Percentiles rank a stretch among this genome's conserved stretches.
These are phyloP conservation scores for Candida saitoana DNA, from an alignment of 805 yeast species.

Conservation along the genomic window DNA sequence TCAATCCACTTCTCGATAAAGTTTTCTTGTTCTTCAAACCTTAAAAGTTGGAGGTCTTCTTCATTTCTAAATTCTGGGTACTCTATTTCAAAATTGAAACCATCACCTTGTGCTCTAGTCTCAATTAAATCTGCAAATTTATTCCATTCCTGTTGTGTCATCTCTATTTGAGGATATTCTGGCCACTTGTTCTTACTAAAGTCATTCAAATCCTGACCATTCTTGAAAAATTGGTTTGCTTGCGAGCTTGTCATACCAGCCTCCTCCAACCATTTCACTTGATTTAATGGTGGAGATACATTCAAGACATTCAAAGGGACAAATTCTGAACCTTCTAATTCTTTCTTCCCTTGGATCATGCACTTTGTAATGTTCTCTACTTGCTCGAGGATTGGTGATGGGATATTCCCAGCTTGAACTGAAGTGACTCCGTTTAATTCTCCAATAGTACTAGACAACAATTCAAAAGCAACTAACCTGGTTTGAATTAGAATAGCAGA, in stretches of 20 bases:
- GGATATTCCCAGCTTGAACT: constrained; percentile 18
- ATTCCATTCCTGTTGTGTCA: constrained; percentile 14
- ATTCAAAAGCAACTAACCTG: constrained; percentile 36
- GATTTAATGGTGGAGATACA: constrained; percentile 37
- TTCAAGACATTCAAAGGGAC: constrained; percentile 28
- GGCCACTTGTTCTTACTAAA: constrained; percentile 11
- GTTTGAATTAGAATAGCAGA: constrained; percentile 37
- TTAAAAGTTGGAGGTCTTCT: constrained; percentile 9
- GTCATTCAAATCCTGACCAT: constrained; percentile 14
- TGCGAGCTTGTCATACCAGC: constrained; percentile 21
- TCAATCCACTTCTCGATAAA: constrained; percentile 16
- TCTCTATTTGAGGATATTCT: constrained; percentile 17
- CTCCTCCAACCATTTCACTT: constrained; percentile 21
- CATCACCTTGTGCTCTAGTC: constrained; percentile 8
- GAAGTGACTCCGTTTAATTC: constrained; percentile 12
- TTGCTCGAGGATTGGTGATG: constrained; percentile 40
- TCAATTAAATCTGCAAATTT: constrained; percentile 8
- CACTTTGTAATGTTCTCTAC: constrained; percentile 42
- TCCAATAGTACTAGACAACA: constrained; percentile 31
- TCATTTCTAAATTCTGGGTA: constrained; percentile 8
- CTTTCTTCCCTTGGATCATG: constrained; percentile 35
- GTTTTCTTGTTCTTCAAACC: constrained; percentile 6
- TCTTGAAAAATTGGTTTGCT: constrained; percentile 27
- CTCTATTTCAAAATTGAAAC: constrained; percentile 9
- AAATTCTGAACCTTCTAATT: constrained; percentile 32